Evolutionary conservation across 805 yeast species (phyloP), one percentile per base, ranked within the genome.

Genomic region (Schizosaccharomyces lindneri): DNA sequence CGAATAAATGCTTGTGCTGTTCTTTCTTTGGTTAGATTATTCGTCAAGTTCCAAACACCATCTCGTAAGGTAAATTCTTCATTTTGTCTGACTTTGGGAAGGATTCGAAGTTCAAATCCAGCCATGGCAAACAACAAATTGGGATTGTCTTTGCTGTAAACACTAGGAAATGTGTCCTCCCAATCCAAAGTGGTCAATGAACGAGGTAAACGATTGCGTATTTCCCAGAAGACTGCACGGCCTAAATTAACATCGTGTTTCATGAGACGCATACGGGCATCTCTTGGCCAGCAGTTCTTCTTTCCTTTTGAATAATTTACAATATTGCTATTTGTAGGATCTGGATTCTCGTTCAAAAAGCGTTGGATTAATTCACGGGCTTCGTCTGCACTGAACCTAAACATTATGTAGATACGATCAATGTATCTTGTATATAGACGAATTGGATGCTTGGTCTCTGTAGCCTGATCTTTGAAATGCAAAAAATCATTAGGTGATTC

Each of bases 261-360:
- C 81, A 89, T 82, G 60, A 93, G 72, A 65, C 87, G 79, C 97
- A 93, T 93, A 63, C 97, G 79, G 24, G 83, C 75, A 69, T 93
- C 97, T 57, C 85, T 74, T 2, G 98, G 96, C 99, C 99, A 93
- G 69, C 97, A 88, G 61, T 82, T 81, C 66, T 85, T 84, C 66
- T 87, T 90, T 67, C 85, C 85, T 21, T 57, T 57, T n/a, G 60
- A 57, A 70, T 88, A 90, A 0, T 94, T 94, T 43, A 85, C 81
- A 5, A 83, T 82, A 66, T 83, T 85, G 67, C 85, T 95, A 70
- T 85, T 86, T 68, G 89, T 87, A 0, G 95, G 95, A 73, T 89
- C 96, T 0, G 96, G 95, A 67, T 87, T 85, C 66, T 87, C 95
- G 0, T 85, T 76, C 27, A 89, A 72, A 67, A 76, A 87, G 29